Base-by-base conservation (phyloP, 2,329 filamentous ascomycete genomes). In the Hymenotorrendiella dingleyae region DNA sequence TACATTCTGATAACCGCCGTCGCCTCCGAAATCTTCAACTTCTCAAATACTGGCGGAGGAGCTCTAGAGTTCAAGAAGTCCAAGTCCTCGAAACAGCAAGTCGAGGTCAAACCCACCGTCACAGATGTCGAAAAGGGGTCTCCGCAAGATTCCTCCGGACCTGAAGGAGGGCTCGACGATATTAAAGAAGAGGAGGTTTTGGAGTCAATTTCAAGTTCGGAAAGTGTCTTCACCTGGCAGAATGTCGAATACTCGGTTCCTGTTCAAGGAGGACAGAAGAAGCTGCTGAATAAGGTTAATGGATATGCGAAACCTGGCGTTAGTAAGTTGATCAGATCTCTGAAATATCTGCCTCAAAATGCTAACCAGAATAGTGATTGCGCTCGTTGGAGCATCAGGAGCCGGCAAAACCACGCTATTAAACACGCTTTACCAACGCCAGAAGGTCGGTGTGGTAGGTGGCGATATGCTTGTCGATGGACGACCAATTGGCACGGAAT, bases 361-460 rank as follows among this genome's bases (percentile, higher is more conserved):
- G 17, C 32, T 34, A 21, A 34, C 32, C 11, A 12, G 3, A 1
- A 32, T 38, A 35, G 35, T 94, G 75, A 80, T 87, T 32, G 87
- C 87, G 0, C 68, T 94, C 1, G 86, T 93, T 71, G 88, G 88
- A 41, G 84, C 84, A 2, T 86, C 79, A 4, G 86, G 85, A 32
- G 87, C 88, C 7, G 88, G 87, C 10, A 94, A 94, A 65, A 90
- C 86, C 0, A 93, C 87, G 0, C 67, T 94, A 0, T 70, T 94
- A 14, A 89, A 93, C 62, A 87, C 84, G 0, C 60, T 78, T 1
- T 80, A 85, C 0, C 84, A 90, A 56, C 76, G 86, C 3, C 82
- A 88, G 59, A 80, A 69, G 12, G 72, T 69, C 42, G 81, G 83
- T 43, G 71, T 82, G 9, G 46, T 61, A 4, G 64, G 66, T n/a